phyloP scores from a whole-genome alignment of 176 grass and related monocot genomes.

The Thinopyrum elongatum region DNA sequence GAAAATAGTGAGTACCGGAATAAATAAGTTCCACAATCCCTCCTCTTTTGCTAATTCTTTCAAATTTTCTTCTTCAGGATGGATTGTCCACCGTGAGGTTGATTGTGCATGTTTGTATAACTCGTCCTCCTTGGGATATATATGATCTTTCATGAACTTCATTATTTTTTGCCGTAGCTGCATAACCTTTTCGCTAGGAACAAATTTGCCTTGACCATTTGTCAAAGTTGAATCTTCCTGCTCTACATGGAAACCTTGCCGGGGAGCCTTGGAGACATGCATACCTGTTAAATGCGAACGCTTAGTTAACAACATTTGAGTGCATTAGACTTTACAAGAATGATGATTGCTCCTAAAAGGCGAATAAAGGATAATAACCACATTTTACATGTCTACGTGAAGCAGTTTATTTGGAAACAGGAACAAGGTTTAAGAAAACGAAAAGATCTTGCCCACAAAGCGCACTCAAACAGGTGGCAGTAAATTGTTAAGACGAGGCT shows the following conservation, averaged over 20 bases:
- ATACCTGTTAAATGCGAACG: constrained; percentile 34
- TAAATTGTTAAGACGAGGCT: not conserved
- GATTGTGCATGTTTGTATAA: constrained; percentile 84
- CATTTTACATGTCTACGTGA: not conserved
- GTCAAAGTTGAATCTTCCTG: constrained; percentile 17
- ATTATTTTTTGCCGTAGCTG: constrained; percentile 64
- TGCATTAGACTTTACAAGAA: not conserved
- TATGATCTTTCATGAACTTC: constrained; percentile 79
- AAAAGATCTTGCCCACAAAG: not conserved
- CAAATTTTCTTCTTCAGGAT: constrained; percentile 69
- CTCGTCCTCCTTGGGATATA: constrained; percentile 78
- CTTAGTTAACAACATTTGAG: not conserved
- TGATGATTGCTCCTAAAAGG: not conserved
- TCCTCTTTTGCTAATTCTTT: constrained; percentile 74
- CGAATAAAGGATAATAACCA: not conserved
- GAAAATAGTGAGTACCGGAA: constrained; percentile 60
- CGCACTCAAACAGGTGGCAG: not conserved
- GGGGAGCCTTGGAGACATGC: constrained; percentile 26
- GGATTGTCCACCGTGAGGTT: constrained; percentile 78
- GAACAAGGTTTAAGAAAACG: not conserved
- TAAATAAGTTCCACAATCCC: constrained; percentile 93
- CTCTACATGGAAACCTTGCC: constrained; percentile 24
- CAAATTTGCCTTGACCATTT: constrained; percentile 60
- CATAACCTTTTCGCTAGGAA: constrained; percentile 75
- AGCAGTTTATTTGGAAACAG: not conserved